Percentiles rank a stretch among this genome's conserved stretches.
Evolutionary conservation across 2,329 filamentous ascomycete species (phyloP).

Genomic region (Penicillium sp.): DNA sequence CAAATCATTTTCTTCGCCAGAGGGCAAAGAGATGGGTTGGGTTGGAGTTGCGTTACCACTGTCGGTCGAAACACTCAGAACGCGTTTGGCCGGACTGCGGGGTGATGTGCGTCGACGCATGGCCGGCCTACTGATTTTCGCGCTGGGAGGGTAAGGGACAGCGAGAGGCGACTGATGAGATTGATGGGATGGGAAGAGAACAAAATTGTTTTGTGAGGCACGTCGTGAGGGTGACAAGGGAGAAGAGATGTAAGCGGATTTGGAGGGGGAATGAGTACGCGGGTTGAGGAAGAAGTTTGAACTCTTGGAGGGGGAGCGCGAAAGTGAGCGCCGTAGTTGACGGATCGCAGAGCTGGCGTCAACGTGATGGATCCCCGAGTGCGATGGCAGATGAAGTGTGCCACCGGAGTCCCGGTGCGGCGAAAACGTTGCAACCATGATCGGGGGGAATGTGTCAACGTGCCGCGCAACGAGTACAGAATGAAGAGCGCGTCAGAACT

Average conservation of each 20-base stretch:
- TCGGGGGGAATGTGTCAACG: conserved; percentile 22
- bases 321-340: conserved; percentile 81
- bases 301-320: conserved; percentile 84
- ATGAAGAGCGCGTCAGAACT: conserved; percentile 12
- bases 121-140: conserved; percentile 55
- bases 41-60: conserved; percentile 64
- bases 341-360: conserved; percentile 79
- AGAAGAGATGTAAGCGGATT: conserved; percentile 49
- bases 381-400: conserved; percentile 82
- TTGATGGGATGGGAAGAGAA: conserved; percentile 47
- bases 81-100: conserved; percentile 77
- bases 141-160: conserved; percentile 64
- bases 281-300: conserved; percentile 64
- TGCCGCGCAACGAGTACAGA: conserved; percentile 18
- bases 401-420: conserved; percentile 60
- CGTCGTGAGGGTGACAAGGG: conserved; percentile 59
- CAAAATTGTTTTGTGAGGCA: conserved; percentile 53
- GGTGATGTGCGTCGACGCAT: conserved; percentile 64
- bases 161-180: conserved; percentile 55
- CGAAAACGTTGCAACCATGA: conserved; percentile 50
- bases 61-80: conserved; percentile 67
- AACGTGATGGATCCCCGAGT: conserved; percentile 76
- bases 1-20: conserved; percentile 48
- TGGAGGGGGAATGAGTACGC: conserved; percentile 51
- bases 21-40: conserved; percentile 46